Conservation (phyloP, 1,284 basidiomycete genomes). For the Cystobasidiaceae sp. region DNA sequence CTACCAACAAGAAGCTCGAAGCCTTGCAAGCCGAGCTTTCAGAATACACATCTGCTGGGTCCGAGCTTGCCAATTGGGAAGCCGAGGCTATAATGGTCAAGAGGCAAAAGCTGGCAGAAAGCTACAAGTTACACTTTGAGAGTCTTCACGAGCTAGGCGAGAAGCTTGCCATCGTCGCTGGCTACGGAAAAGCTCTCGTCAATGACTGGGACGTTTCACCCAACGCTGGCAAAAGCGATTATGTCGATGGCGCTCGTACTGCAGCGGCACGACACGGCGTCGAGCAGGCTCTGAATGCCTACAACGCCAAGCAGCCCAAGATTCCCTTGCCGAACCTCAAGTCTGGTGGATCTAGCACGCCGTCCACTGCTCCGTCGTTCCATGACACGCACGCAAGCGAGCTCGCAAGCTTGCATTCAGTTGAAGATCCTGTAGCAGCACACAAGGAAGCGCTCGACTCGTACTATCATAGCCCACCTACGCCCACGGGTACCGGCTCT, state of each 20-base stretch:
- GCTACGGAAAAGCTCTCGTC: slow-evolving; percentile 40
- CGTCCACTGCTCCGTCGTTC: slow-evolving; percentile 25
- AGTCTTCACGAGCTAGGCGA: slow-evolving; percentile 41
- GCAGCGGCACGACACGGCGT: slow-evolving; percentile 38
- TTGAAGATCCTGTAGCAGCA: slow-evolving; percentile 11
- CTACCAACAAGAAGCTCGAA: slow-evolving; percentile 24
- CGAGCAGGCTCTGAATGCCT: slow-evolving; percentile 30
- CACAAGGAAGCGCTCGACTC: slow-evolving; percentile 27
- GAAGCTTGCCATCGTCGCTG: slow-evolving; percentile 40
- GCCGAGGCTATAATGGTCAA: slow-evolving; percentile 34
- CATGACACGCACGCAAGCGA: slow-evolving; percentile 21
- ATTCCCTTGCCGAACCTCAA: slow-evolving; percentile 27
- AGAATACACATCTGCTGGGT: slow-evolving; percentile 30
- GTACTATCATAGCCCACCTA: slow-evolving; percentile 17
- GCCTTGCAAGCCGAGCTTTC: slow-evolving; percentile 30
- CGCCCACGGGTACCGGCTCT: not conserved
- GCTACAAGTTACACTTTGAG: slow-evolving; percentile 37
- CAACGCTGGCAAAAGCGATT: slow-evolving; percentile 31
- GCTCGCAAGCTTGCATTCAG: slow-evolving; percentile 14
- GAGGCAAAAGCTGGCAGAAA: slow-evolving; percentile 39
- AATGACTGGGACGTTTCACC: slow-evolving; percentile 37
- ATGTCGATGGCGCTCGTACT: slow-evolving; percentile 37
- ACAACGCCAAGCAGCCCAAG: slow-evolving; percentile 18
- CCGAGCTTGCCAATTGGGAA: slow-evolving; percentile 31
- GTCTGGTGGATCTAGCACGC: not conserved